These are phyloP conservation scores for Kodamaea anthophila DNA, from an alignment of 1,139 yeast genomes.

Conservation along the genomic window DNA sequence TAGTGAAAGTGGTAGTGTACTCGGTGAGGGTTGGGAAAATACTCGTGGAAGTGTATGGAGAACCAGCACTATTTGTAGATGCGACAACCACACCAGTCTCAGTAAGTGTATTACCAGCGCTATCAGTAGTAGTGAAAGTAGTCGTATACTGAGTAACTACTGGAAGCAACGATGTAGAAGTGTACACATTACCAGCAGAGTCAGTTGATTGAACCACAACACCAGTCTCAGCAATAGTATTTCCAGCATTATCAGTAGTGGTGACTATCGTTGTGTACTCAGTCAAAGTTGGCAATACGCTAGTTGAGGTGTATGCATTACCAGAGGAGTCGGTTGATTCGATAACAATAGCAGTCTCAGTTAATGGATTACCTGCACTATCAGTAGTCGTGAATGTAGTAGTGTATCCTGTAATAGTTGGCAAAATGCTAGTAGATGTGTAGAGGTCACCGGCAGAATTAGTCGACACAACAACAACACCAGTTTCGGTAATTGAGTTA, in stretches of 20 bases:
- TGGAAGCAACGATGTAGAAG: conserved; percentile 10
- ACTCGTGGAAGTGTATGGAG: conserved; percentile 9
- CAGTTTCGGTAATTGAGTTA: conserved; percentile 9
- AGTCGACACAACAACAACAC: conserved; percentile 12
- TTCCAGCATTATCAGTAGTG: conserved; percentile 3
- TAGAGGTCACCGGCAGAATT: conserved; percentile 9
- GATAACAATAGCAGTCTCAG: conserved; percentile 5
- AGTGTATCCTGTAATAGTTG: conserved; percentile 6
- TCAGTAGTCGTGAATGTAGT: conserved; percentile 8
- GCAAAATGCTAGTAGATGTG: conserved; percentile 11
- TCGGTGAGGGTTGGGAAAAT: conserved; percentile 4
- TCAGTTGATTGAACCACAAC: conserved; percentile 12
- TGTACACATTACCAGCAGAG: conserved; percentile 9
- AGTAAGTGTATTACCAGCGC: conserved; percentile 13
- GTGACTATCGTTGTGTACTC: conserved; percentile 6
- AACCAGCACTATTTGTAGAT: conserved; percentile 10
- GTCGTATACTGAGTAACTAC: conserved; percentile 15
- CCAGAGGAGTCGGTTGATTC: conserved; percentile 9
- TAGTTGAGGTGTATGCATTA: conserved; percentile 5
- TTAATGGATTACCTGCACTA: conserved; percentile 2
- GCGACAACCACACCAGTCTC: conserved; percentile 12
- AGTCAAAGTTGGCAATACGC: conserved; percentile 3
- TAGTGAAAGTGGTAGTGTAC: conserved; percentile 6
- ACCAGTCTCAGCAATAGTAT: conserved; percentile 10
- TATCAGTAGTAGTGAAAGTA: conserved; percentile 12